Percentiles rank a stretch among this genome's conserved stretches.
Conservation (phyloP, 331 rosid genomes). For the Phaseolus coccineus region DNA sequence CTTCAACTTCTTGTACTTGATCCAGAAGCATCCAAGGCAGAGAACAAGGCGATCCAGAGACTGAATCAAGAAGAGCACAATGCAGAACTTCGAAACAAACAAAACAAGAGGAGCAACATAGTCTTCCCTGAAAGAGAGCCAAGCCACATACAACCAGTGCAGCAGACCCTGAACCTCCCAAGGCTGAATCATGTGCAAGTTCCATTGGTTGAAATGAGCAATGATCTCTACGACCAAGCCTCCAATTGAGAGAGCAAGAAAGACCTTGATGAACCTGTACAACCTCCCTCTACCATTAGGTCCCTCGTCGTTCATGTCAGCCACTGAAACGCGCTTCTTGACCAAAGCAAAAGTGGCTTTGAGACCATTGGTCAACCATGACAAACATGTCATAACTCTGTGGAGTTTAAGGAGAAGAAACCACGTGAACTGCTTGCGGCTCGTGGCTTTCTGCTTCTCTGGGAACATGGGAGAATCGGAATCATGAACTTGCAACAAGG, state of each 20-base stretch:
- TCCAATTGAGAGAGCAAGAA: slow-evolving; percentile 68
- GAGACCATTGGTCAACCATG: slow-evolving; percentile 70
- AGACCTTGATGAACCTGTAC: slow-evolving; percentile 71
- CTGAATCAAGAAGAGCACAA: slow-evolving; percentile 84
- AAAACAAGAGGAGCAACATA: slow-evolving; percentile 76
- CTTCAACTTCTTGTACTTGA: slow-evolving; percentile 81
- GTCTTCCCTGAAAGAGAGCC: slow-evolving; percentile 84
- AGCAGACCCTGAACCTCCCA: slow-evolving; percentile 81
- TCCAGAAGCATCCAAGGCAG: slow-evolving; percentile 96
- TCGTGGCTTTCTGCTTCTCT: slow-evolving; percentile 73
- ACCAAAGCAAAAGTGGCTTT: slow-evolving; percentile 54
- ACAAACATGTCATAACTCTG: slow-evolving; percentile 65
- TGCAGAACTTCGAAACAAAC: slow-evolving; percentile 80
- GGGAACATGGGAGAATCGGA: slow-evolving; percentile 62
- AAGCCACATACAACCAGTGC: slow-evolving; percentile 73
- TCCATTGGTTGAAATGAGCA: slow-evolving; percentile 89
- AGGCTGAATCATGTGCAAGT: slow-evolving; percentile 71
- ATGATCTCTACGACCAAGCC: slow-evolving; percentile 73
- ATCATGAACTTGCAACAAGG: slow-evolving; percentile 57
- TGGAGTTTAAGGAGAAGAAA: slow-evolving; percentile 86
- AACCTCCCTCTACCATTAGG: slow-evolving; percentile 67
- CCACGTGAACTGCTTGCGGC: slow-evolving; percentile 85
- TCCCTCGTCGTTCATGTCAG: slow-evolving; percentile 68
- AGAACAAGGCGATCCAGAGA: slow-evolving; percentile 87
- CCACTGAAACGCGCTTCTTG: slow-evolving; percentile 72